These are phyloP conservation scores for Candida nitratophila DNA, from an alignment of 805 yeast species.

Conservation along the genomic window DNA sequence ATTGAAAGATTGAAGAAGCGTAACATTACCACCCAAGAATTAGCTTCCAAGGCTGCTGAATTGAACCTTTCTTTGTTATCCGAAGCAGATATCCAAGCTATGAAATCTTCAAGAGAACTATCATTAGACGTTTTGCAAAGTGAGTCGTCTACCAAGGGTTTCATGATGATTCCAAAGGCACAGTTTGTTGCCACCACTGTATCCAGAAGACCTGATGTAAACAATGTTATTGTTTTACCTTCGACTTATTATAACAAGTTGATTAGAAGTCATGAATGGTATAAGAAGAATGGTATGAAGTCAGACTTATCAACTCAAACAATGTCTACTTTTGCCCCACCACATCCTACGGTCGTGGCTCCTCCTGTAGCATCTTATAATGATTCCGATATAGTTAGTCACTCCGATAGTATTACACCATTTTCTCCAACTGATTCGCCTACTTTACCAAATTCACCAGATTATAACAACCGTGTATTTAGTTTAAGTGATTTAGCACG, in stretches of 20 bases:
- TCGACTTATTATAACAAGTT: constrained; percentile 55
- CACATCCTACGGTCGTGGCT: too few species aligned
- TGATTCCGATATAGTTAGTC: background rate
- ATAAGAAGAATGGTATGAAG: constrained; percentile 12
- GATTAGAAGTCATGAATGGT: constrained; percentile 33
- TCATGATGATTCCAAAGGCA: constrained; percentile 50
- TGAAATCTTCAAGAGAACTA: constrained; percentile 8
- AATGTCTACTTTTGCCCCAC: background rate
- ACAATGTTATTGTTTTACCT: constrained; percentile 58
- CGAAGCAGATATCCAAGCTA: constrained; percentile 15
- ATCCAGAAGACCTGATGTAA: constrained; percentile 44
- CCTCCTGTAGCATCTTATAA: background rate
- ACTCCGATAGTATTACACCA: background rate
- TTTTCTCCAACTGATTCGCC: constrained; percentile 1
- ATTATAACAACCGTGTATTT: background rate
- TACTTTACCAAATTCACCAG: background rate
- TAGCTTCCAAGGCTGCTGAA: constrained; percentile 32
- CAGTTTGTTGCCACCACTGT: constrained; percentile 59
- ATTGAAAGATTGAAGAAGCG: constrained; percentile 21
- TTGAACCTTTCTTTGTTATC: constrained; percentile 31
- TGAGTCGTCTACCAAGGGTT: constrained; percentile 38
- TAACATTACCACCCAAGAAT: constrained; percentile 24
- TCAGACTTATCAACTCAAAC: constrained; percentile 3
- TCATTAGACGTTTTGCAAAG: constrained; percentile 22
- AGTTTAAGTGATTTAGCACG: constrained; percentile 1